Base-by-base conservation (phyloP, 108 stramenopile species). In the Phaeodactylum tricornutum region DNA sequence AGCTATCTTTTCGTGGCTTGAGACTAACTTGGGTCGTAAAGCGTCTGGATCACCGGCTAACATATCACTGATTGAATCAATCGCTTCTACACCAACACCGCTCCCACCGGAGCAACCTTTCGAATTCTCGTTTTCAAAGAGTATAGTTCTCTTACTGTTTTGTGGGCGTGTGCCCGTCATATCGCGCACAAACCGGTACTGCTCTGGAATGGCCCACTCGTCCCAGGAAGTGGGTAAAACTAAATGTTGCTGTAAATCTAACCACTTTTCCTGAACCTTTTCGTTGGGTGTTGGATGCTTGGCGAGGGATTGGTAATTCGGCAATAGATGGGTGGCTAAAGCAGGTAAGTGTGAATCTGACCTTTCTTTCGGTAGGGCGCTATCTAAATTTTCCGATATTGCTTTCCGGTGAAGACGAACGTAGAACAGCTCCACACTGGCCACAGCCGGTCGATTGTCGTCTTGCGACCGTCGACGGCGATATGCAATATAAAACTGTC, bases 121-220 rank as follows among this genome's bases (percentile, higher is more conserved):
- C 8, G 9, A 11, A 11, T 12, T 12, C 8, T 34, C 12, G 33
- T 34, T 12, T 11, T 34, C 33, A 11, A 12, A 8, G 9, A 34
- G 33, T n/a, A n/a, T n/a, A n/a, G n/a, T n/a, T n/a, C n/a, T n/a
- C n/a, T n/a, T n/a, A n/a, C n/a, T n/a, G 33, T 8, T 11, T 34
- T 12, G 9, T 12, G 33, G 33, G 8, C 8, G 33, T 8, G 33
- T 34, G 12, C 9, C 33, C 8, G 8, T 34, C 9, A 12, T 34
- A 53, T 40, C 51, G 12, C 37, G 51, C 3, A 39, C 25, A 21
- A 22, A 43, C 17, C 58, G 59, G 35, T 64, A 82, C 31, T 69
- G 55, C 8, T 75, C 62, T 3, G 87, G 87, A 34, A 84, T 66
- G 11, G 62, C 47, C 87, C 87, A 89, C 55, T 82, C 78, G 30